These are phyloP conservation scores for Canavalia gladiata DNA, from an alignment of 306 rosid genomes.

Conservation along the genomic window DNA sequence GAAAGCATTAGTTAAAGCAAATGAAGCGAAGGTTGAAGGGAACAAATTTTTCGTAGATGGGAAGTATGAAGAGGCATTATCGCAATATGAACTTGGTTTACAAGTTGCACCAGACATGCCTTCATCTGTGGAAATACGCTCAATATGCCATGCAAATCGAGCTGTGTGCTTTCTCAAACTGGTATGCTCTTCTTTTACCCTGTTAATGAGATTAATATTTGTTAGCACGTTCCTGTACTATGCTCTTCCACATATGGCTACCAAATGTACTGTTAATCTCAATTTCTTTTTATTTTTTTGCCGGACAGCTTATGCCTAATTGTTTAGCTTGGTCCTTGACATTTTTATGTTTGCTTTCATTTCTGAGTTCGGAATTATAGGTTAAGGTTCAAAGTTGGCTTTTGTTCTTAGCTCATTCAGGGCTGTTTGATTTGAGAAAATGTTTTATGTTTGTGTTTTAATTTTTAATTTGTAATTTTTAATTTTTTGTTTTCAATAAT, in stretches of 20 bases:
- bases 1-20: slow-evolving; percentile 81
- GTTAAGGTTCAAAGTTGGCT: not conserved
- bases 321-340: slow-evolving; percentile 12
- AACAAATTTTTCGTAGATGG: slow-evolving; percentile 73
- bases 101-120: slow-evolving; percentile 74
- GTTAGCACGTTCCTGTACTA: slow-evolving; percentile 2
- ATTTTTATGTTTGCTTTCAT: not conserved
- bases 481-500: too few relatives aligned
- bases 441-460: too few relatives aligned
- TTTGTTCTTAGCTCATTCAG: not conserved
- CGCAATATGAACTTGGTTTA: slow-evolving; percentile 72
- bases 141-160: slow-evolving; percentile 80
- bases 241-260: slow-evolving; percentile 17
- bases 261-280: not conserved
- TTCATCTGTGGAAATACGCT: slow-evolving; percentile 74
- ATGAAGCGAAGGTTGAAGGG: slow-evolving; percentile 81
- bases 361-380: not conserved
- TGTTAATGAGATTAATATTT: slow-evolving; percentile 3
- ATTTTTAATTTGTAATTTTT: too few relatives aligned
- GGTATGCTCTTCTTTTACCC: slow-evolving; percentile 56
- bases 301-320: not conserved
- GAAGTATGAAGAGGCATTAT: slow-evolving; percentile 80
- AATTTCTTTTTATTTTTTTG: not conserved
- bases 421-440: too few relatives aligned
- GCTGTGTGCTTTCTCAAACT: slow-evolving; percentile 77